These are phyloP conservation scores for Hypoxylon rickii DNA, from an alignment of 495 filamentous ascomycete genomes.

Conservation along the genomic window DNA sequence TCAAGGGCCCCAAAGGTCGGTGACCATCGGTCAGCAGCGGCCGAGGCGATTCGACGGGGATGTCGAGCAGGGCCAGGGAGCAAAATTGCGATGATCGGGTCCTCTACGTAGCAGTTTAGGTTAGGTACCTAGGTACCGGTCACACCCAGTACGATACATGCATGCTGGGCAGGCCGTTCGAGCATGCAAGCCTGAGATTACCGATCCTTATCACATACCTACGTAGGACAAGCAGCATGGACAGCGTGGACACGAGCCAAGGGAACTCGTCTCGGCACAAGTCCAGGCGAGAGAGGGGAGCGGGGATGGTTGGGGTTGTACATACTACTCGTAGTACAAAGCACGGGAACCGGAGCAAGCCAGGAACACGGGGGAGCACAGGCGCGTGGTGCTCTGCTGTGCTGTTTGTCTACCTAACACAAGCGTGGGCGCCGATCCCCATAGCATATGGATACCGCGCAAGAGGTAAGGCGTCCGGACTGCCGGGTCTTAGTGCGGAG, in stretches of 20 bases:
- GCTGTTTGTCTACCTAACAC: too few species aligned
- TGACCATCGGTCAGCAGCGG: constrained; percentile 6
- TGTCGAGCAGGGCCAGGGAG: constrained; percentile 10
- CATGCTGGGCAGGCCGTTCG: background rate
- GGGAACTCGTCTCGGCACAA: constrained; percentile 17
- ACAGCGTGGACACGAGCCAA: constrained; percentile 5
- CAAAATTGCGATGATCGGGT: constrained; percentile 16
- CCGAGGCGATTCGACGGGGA: constrained; percentile 9
- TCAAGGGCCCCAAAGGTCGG: constrained; percentile 9
- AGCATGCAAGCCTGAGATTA: constrained; percentile 1
- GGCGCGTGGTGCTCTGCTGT: too few species aligned
- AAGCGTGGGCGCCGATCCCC: too few species aligned
- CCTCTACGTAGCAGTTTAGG: background rate
- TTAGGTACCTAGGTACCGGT: background rate
- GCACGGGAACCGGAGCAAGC: too few species aligned
- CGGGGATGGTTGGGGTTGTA: background rate
- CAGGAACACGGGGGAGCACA: too few species aligned
- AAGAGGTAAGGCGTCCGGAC: constrained; percentile 13
- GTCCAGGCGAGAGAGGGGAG: constrained; percentile 10
- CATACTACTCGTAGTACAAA: too few species aligned
- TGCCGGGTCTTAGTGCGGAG: constrained; percentile 21
- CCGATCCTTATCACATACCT: constrained; percentile 9
- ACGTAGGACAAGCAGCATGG: background rate
- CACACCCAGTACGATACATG: constrained; percentile 3
- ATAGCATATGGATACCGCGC: too few species aligned